Conservation (phyloP, 345 rosid genomes). For the Toxicodendron radicans region DNA sequence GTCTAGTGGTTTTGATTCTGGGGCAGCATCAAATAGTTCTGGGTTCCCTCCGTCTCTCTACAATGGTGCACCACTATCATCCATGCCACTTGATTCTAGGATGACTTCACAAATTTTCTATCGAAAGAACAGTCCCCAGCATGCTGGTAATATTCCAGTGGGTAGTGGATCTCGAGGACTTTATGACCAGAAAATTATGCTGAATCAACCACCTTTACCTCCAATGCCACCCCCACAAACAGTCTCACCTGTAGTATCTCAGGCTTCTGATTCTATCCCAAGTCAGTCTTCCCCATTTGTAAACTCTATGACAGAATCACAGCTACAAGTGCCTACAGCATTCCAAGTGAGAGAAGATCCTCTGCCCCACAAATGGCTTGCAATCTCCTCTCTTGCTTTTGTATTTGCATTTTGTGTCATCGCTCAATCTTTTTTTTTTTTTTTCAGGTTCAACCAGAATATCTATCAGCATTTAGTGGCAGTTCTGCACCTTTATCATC, state of each 20-base stretch:
- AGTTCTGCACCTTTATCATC: conserved; percentile 35
- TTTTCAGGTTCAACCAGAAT: conserved; percentile 63
- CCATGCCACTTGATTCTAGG: conserved; percentile 61
- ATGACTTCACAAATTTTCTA: conserved; percentile 57
- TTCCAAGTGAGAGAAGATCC: conserved; percentile 43
- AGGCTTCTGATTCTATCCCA: conserved; percentile 47
- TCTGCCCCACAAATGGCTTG: not conserved
- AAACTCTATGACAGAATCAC: conserved; percentile 39
- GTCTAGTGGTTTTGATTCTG: conserved; percentile 46
- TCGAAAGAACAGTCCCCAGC: conserved; percentile 63
- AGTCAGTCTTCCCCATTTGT: conserved; percentile 53
- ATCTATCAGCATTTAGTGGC: conserved; percentile 35
- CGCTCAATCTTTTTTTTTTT: conserved; percentile 7
- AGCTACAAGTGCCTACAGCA: conserved; percentile 31
- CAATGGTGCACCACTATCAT: conserved; percentile 42
- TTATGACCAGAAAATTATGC: conserved; percentile 63
- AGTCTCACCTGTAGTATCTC: conserved; percentile 50
- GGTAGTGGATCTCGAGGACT: conserved; percentile 60
- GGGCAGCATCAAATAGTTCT: conserved; percentile 35
- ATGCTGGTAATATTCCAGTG: conserved; percentile 35
- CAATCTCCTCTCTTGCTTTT: not conserved
- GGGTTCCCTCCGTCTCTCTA: conserved; percentile 56
- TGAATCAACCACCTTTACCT: conserved; percentile 91
- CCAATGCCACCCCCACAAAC: conserved; percentile 79
- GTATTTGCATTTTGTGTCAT: conserved; percentile 12